A percentile compares a stretch with the other conserved stretches of the same genome.
Conservation (phyloP, 441 rosid species). For the Populus hybrid region DNA sequence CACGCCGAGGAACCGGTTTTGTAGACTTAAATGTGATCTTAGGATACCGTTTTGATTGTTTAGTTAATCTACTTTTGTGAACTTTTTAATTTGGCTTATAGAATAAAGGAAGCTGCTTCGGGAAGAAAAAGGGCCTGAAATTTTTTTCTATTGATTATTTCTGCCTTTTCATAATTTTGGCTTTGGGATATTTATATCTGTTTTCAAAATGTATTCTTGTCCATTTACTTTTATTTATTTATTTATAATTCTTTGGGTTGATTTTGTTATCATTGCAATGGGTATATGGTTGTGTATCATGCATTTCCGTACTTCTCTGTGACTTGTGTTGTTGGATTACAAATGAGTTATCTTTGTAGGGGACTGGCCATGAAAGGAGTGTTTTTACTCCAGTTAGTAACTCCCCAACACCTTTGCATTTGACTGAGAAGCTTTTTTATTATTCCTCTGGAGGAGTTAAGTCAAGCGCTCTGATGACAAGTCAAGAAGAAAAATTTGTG, state of each 20-base stretch:
- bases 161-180: neutral
- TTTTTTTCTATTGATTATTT: neutral
- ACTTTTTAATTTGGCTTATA: neutral
- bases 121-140: neutral
- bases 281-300: neutral
- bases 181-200: neutral
- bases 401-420: slow-evolving; percentile 32
- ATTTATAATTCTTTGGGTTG: neutral
- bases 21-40: slow-evolving; percentile 1
- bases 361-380: slow-evolving; percentile 32
- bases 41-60: neutral
- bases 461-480: slow-evolving; percentile 20
- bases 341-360: slow-evolving; percentile 30
- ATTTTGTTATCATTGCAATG: neutral
- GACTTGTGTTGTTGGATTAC: slow-evolving; percentile 9
- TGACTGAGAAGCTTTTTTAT: slow-evolving; percentile 35
- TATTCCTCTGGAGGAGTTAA: slow-evolving; percentile 27
- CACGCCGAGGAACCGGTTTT: neutral
- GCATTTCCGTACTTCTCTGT: neutral
- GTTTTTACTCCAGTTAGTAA: slow-evolving; percentile 26
- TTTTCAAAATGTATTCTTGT: neutral
- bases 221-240: neutral
- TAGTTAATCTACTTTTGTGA: neutral
- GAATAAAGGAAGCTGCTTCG: neutral
- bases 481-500: slow-evolving; percentile 19